Conservation (phyloP, 192 early-diverging fungal genomes). For the Linnemannia elongata region DNA sequence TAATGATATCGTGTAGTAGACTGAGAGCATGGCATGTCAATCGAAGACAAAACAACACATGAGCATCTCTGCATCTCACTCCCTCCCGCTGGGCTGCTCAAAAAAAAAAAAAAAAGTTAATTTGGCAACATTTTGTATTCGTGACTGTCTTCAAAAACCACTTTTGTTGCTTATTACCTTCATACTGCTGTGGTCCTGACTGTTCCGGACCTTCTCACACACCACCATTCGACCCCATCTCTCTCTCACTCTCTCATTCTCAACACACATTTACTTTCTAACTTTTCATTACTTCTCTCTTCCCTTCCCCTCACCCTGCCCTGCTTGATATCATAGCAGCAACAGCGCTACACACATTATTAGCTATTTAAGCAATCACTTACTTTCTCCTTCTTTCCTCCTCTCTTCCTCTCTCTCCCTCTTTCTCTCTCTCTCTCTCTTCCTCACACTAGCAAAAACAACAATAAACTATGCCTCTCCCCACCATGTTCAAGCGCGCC, state of each 20-base stretch:
- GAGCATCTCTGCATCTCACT: too few species aligned
- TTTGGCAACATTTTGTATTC: not conserved
- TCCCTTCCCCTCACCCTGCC: not conserved
- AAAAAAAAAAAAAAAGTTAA: not conserved
- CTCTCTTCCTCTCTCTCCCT: not conserved
- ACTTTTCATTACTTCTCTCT: not conserved
- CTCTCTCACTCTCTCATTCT: not conserved
- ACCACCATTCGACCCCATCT: too few species aligned
- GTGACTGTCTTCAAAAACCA: not conserved
- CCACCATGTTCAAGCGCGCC: constrained; percentile 44
- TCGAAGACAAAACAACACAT: too few species aligned
- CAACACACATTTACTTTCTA: not conserved
- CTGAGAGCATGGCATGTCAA: too few species aligned
- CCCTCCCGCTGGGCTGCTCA: too few species aligned
- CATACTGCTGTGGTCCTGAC: not conserved
- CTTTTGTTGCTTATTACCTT: not conserved
- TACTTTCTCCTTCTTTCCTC: too few species aligned
- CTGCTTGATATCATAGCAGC: not conserved
- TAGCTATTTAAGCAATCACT: not conserved
- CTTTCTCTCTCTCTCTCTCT: not conserved
- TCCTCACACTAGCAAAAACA: not conserved
- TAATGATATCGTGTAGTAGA: too few species aligned
- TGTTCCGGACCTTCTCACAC: not conserved
- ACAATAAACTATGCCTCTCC: constrained; percentile 17
- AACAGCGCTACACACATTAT: not conserved